phyloP scores from a whole-genome alignment of 257 asterid genomes.

The Solanum ahanhuiri region DNA sequence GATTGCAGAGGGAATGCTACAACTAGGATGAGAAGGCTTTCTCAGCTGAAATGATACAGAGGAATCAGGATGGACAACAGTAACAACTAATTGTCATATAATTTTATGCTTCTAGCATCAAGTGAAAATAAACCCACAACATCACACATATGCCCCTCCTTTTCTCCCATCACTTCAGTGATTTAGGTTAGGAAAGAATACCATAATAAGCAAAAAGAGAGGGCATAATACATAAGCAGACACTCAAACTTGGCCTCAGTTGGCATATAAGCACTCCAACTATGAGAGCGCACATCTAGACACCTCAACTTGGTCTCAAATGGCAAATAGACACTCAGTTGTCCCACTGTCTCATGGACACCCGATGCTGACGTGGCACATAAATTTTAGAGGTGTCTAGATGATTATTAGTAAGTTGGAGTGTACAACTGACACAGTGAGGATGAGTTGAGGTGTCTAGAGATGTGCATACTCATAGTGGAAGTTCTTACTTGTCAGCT shows the following conservation, averaged over 20 bases:
- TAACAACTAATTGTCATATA: not conserved
- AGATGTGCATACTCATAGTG: not conserved
- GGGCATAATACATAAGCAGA: not conserved
- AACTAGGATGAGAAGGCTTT: slow-evolving; percentile 79
- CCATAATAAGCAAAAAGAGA: not conserved
- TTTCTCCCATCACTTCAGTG: not conserved
- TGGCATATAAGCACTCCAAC: not conserved
- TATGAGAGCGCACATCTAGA: not conserved
- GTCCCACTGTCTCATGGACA: not conserved
- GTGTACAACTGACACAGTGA: not conserved
- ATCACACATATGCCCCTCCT: not conserved
- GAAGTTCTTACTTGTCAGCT: not conserved
- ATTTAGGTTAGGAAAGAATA: not conserved
- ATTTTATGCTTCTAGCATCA: not conserved
- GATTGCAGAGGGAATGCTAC: slow-evolving; percentile 68
- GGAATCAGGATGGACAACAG: slow-evolving; percentile 2
- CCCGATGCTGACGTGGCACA: not conserved
- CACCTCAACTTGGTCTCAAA: not conserved
- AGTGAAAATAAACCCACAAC: not conserved
- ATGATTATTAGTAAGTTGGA: not conserved
- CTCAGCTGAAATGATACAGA: slow-evolving; percentile 42
- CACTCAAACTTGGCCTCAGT: not conserved
- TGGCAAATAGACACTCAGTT: not conserved
- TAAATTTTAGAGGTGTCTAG: not conserved
- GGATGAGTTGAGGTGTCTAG: not conserved